phyloP scores from a whole-genome alignment of 306 rosid genomes.

The Trichosanthes cucumerina region DNA sequence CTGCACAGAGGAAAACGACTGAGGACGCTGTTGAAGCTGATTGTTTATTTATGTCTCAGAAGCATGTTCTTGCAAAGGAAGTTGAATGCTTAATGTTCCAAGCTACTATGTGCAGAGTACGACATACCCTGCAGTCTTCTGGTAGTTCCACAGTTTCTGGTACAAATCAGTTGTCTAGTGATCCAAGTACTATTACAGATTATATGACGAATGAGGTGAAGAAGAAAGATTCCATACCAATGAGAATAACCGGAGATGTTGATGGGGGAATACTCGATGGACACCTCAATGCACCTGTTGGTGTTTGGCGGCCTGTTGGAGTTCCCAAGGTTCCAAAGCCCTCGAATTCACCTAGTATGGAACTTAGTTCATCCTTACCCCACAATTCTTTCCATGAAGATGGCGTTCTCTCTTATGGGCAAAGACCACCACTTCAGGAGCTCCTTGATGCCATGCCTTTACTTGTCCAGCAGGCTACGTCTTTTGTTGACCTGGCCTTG shows the following conservation, averaged over 20 bases:
- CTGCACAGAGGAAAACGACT: conserved; percentile 40
- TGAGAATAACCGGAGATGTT: conserved; percentile 89
- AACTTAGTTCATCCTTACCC: conserved; percentile 62
- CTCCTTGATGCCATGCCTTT: conserved; percentile 84
- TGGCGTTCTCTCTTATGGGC: conserved; percentile 73
- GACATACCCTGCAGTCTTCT: conserved; percentile 65
- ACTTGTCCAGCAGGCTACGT: conserved; percentile 90
- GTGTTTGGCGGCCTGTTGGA: conserved; percentile 92
- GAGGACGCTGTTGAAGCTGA: conserved; percentile 56
- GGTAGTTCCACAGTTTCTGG: conserved; percentile 42
- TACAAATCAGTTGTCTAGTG: conserved; percentile 55
- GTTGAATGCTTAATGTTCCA: conserved; percentile 68
- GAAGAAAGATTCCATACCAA: conserved; percentile 78
- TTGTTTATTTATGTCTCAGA: conserved; percentile 40
- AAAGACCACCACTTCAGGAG: conserved; percentile 92
- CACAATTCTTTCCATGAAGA: conserved; percentile 81
- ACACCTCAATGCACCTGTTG: conserved; percentile 79
- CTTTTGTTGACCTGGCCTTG: conserved; percentile 86
- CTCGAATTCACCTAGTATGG: conserved; percentile 62
- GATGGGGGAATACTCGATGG: conserved; percentile 87
- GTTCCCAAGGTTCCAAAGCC: conserved; percentile 67
- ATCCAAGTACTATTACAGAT: conserved; percentile 52
- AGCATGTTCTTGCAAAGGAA: conserved; percentile 78
- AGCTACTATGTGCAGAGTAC: conserved; percentile 81
- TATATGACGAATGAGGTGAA: conserved; percentile 54